phyloP scores from a whole-genome alignment of 2,329 filamentous ascomycete genomes.

The Ciborinia camelliae region DNA sequence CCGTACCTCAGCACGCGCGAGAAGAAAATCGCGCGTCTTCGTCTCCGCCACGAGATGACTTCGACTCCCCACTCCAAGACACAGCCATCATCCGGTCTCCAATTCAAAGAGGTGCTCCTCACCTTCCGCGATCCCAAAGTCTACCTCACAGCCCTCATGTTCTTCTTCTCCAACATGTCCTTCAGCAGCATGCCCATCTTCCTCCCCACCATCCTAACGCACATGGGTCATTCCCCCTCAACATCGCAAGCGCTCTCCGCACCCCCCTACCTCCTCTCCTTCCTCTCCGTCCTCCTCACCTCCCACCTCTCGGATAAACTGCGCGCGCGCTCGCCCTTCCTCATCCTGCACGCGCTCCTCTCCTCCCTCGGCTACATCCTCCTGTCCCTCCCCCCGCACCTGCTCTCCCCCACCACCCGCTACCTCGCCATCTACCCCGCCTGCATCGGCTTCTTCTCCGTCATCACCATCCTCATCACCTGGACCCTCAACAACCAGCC shows the following conservation, averaged over 20 bases:
- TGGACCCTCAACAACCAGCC: slow-evolving; percentile 88
- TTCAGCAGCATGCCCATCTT: slow-evolving; percentile 88
- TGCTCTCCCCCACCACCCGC: slow-evolving; percentile 57
- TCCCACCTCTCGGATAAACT: slow-evolving; percentile 68
- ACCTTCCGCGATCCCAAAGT: slow-evolving; percentile 63
- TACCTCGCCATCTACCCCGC: slow-evolving; percentile 79
- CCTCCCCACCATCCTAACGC: slow-evolving; percentile 72
- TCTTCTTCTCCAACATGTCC: slow-evolving; percentile 83
- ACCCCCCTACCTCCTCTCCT: slow-evolving; percentile 76
- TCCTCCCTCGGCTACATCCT: slow-evolving; percentile 60
- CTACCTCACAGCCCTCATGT: slow-evolving; percentile 76
- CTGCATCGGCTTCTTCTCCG: slow-evolving; percentile 75
- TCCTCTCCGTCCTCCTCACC: slow-evolving; percentile 67
- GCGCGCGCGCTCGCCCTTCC: slow-evolving; percentile 59
- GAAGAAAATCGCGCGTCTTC: slow-evolving; percentile 66
- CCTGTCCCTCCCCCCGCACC: slow-evolving; percentile 57
- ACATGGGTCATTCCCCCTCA: slow-evolving; percentile 69
- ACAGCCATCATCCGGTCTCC: slow-evolving; percentile 41
- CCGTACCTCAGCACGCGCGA: slow-evolving; percentile 60
- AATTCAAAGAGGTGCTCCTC: slow-evolving; percentile 54
- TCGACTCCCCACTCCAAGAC: not conserved
- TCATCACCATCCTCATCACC: slow-evolving; percentile 78
- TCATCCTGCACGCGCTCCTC: slow-evolving; percentile 66
- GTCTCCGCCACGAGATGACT: slow-evolving; percentile 49
- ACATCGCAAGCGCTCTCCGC: slow-evolving; percentile 74